phyloP scores from a whole-genome alignment of 1,139 yeast species.

The Diutina rugosa region DNA sequence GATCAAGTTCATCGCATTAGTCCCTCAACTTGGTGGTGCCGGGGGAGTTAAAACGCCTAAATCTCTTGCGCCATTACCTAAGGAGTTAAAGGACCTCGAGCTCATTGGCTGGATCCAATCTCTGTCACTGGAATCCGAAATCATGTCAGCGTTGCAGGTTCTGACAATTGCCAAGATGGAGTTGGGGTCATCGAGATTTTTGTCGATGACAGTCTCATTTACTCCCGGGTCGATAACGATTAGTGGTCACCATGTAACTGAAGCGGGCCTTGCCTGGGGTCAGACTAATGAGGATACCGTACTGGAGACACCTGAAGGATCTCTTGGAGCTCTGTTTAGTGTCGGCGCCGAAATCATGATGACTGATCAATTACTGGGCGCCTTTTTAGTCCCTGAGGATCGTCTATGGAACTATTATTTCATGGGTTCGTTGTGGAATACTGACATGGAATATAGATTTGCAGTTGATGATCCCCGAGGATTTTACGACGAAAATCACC shows the following conservation, averaged over 20 bases:
- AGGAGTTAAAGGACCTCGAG: constrained; percentile 35
- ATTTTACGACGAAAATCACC: constrained; percentile 75
- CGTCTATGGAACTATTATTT: constrained; percentile 87
- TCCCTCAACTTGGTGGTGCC: constrained; percentile 79
- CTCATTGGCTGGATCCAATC: constrained; percentile 79
- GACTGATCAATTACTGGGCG: constrained; percentile 69
- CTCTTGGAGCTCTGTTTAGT: constrained; percentile 8
- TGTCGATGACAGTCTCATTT: constrained; percentile 57
- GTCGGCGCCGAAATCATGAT: constrained; percentile 48
- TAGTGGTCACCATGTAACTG: constrained; percentile 47
- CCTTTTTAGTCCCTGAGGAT: constrained; percentile 76
- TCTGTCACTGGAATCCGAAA: constrained; percentile 46
- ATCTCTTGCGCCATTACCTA: constrained; percentile 9
- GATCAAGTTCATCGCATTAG: constrained; percentile 58
- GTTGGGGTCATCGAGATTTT: constrained; percentile 20
- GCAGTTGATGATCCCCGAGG: constrained; percentile 71
- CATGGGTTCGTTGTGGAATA: constrained; percentile 74
- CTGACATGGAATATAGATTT: constrained; percentile 44
- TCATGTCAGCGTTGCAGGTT: constrained; percentile 60
- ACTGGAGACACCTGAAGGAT: constrained; percentile 49
- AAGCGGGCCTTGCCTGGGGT: constrained; percentile 77
- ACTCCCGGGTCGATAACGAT: constrained; percentile 80
- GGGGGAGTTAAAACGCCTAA: constrained; percentile 54
- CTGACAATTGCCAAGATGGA: constrained; percentile 43
- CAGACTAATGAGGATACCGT: constrained; percentile 41